Percentiles rank a stretch among this genome's conserved stretches.
Evolutionary conservation across 441 rosid species (phyloP).

Genomic region (Populus trichocarpa): DNA sequence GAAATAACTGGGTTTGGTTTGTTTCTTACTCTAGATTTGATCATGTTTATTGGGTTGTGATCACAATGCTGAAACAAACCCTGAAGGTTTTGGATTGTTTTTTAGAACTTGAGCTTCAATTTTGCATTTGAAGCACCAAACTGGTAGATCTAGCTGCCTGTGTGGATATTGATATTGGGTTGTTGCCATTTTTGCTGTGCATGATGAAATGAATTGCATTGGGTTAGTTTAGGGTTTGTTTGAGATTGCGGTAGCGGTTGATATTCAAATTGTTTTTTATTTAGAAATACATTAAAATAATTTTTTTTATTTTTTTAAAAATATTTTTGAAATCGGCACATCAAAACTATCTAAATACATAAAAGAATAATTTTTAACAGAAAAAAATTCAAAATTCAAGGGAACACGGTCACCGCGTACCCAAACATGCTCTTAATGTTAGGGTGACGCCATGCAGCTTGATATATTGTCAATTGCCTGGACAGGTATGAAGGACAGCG

Average conservation of each 20-base stretch:
- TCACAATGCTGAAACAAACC: background rate
- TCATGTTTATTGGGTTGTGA: background rate
- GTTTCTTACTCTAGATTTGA: background rate
- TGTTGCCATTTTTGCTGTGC: background rate
- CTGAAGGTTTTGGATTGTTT: background rate
- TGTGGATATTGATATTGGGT: background rate
- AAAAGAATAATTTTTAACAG: too few species aligned
- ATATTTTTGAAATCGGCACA: too few species aligned
- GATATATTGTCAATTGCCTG: background rate
- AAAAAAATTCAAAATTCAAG: too few species aligned
- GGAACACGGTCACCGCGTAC: too few species aligned
- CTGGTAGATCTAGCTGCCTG: background rate
- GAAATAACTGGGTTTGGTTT: background rate
- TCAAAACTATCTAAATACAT: too few species aligned
- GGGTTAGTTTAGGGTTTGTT: background rate
- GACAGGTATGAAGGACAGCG: conserved; percentile 97
- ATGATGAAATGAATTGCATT: background rate
- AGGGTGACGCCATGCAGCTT: background rate
- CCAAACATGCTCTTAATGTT: too few species aligned
- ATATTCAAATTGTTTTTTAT: too few species aligned
- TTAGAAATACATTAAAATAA: too few species aligned
- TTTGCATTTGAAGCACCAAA: background rate
- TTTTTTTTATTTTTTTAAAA: too few species aligned
- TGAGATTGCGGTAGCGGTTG: too few species aligned
- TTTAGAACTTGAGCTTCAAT: background rate